A percentile compares a stretch with the other conserved stretches of the same genome.
Evolutionary conservation across 2,329 filamentous ascomycete species (phyloP).

Genomic region (Coniochaeta hoffmannii): DNA sequence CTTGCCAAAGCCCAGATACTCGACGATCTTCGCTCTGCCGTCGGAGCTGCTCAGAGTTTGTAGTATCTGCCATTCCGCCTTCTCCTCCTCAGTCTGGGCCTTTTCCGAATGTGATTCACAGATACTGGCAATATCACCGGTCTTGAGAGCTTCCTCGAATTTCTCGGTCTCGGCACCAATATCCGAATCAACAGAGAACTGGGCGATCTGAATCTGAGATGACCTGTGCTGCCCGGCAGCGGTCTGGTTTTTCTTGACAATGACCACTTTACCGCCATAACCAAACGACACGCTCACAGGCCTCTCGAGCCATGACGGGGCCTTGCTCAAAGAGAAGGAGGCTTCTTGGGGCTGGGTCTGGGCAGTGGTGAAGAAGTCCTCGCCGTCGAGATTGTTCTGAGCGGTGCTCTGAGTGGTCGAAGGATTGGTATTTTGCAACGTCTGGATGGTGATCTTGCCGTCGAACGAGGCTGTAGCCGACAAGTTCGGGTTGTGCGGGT

Average conservation of each 20-base stretch:
- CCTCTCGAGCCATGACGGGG: conserved; percentile 84
- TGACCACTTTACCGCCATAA: conserved; percentile 87
- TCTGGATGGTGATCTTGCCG: conserved; percentile 90
- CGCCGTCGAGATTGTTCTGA: conserved; percentile 70
- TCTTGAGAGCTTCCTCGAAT: conserved; percentile 76
- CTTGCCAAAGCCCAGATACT: conserved; percentile 81
- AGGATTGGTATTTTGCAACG: conserved; percentile 81
- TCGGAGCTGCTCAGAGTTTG: conserved; percentile 80
- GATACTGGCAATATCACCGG: conserved; percentile 69
- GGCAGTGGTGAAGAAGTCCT: conserved; percentile 94
- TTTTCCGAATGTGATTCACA: conserved; percentile 71
- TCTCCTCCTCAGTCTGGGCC: conserved; percentile 81
- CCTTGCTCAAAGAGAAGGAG: conserved; percentile 77
- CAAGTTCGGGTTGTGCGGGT: conserved; percentile 85
- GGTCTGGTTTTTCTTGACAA: conserved; percentile 54
- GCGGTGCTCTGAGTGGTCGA: conserved; percentile 60
- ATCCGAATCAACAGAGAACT: conserved; percentile 81
- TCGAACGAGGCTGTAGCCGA: conserved; percentile 96
- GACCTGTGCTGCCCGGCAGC: conserved; percentile 56
- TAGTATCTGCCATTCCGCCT: conserved; percentile 92
- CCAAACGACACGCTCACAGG: conserved; percentile 86
- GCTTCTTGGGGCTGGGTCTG: conserved; percentile 86
- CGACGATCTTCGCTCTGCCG: conserved; percentile 76
- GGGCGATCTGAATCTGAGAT: conserved; percentile 76
- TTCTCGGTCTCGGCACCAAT: conserved; percentile 78